phyloP scores from a whole-genome alignment of 345 rosid genomes.

The Populus simonii region DNA sequence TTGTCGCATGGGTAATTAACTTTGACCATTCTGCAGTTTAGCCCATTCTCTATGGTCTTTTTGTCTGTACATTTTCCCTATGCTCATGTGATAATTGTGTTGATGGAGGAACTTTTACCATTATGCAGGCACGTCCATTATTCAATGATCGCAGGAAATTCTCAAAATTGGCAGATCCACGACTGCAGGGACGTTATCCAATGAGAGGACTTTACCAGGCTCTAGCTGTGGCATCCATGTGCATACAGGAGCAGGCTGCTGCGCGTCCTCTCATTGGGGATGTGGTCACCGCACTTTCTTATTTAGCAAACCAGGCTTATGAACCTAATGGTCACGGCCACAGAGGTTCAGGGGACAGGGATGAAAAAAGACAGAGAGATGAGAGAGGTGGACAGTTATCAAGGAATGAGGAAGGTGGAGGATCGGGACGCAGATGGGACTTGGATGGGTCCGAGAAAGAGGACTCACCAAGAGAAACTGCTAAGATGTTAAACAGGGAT shows the following conservation, averaged over 20 bases:
- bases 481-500: slow-evolving; percentile 61
- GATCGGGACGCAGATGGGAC: slow-evolving; percentile 70
- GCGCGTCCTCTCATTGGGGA: slow-evolving; percentile 92
- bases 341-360: slow-evolving; percentile 44
- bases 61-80: neutral
- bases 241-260: slow-evolving; percentile 97
- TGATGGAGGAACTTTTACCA: slow-evolving; percentile 2
- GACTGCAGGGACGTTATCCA: slow-evolving; percentile 72
- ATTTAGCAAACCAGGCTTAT: slow-evolving; percentile 78
- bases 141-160: slow-evolving; percentile 82
- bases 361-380: slow-evolving; percentile 55
- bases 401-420: slow-evolving; percentile 68
- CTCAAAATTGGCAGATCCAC: slow-evolving; percentile 77
- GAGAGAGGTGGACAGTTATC: slow-evolving; percentile 56
- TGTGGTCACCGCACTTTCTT: slow-evolving; percentile 90
- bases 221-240: slow-evolving; percentile 94
- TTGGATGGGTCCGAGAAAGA: slow-evolving; percentile 83
- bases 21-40: neutral
- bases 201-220: slow-evolving; percentile 92
- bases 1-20: slow-evolving; percentile 78
- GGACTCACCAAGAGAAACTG: slow-evolving; percentile 78
- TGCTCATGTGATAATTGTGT: neutral
- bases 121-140: slow-evolving; percentile 73
- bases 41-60: neutral
- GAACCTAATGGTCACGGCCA: slow-evolving; percentile 49